Conservation (phyloP, 2,329 filamentous ascomycete genomes). For the Sporothrix globosa region DNA sequence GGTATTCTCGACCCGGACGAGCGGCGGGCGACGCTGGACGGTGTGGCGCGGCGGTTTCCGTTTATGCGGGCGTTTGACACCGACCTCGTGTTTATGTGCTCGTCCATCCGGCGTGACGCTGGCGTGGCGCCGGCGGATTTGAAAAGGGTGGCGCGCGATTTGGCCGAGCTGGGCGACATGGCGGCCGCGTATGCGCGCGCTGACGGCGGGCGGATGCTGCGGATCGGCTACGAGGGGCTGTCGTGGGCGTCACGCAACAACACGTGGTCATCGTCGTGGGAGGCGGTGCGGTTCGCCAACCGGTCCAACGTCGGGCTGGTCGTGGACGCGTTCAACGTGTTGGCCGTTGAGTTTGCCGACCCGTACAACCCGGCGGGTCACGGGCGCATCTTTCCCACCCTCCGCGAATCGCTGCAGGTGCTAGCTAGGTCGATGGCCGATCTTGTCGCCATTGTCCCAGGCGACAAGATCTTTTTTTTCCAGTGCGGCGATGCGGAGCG, state of each 20-base stretch:
- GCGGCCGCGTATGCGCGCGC: neutral
- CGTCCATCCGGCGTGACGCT: constrained; percentile 17
- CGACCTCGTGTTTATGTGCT: constrained; percentile 15
- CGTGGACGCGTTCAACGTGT: constrained; percentile 18
- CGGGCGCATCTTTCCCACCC: constrained; percentile 4
- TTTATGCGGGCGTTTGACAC: constrained; percentile 20
- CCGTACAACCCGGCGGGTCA: constrained; percentile 20
- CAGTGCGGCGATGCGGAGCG: constrained; percentile 18
- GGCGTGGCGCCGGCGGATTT: constrained; percentile 4
- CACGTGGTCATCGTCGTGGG: constrained; percentile 20
- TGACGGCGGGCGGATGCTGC: neutral
- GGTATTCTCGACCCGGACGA: neutral
- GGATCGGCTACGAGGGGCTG: constrained; percentile 20
- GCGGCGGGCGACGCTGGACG: neutral
- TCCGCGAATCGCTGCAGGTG: neutral
- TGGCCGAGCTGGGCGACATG: constrained; percentile 22
- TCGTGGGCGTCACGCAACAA: constrained; percentile 23
- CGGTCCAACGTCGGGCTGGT: constrained; percentile 15
- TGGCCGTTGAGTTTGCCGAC: constrained; percentile 22
- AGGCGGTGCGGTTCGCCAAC: constrained; percentile 16
- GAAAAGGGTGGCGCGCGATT: constrained; percentile 9
- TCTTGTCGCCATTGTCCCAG: neutral
- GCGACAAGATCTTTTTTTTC: constrained; percentile 23
- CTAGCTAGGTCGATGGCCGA: neutral
- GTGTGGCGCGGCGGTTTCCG: constrained; percentile 17